These are phyloP conservation scores for Cornus kousa DNA, from an alignment of 148 eudicot species.

Conservation along the genomic window DNA sequence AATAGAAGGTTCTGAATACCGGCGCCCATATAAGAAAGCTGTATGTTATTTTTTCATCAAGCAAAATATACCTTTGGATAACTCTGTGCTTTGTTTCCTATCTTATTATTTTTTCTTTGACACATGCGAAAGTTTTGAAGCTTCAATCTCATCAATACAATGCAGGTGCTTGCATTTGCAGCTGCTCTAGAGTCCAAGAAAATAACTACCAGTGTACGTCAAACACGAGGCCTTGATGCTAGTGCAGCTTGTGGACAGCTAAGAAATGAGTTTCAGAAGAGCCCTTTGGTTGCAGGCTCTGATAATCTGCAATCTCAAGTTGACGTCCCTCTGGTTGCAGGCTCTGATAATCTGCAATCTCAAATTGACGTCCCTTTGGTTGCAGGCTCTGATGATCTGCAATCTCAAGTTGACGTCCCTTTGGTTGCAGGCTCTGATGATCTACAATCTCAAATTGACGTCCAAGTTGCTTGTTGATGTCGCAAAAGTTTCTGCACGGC, in stretches of 20 bases:
- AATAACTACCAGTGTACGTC: conserved; percentile 81
- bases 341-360: conserved; percentile 27
- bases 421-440: conserved; percentile 36
- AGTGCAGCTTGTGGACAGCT: conserved; percentile 99
- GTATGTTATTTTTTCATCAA: conserved; percentile 36
- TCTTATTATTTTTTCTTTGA: not conserved
- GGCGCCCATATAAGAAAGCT: conserved; percentile 75
- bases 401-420: conserved; percentile 35
- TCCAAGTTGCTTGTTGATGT: conserved; percentile 53
- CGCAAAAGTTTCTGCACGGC: not conserved
- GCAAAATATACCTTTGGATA: not conserved
- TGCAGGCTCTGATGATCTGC: conserved; percentile 22
- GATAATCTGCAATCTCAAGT: conserved; percentile 28
- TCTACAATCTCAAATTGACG: conserved; percentile 30
- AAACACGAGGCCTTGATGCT: conserved; percentile 94
- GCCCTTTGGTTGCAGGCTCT: conserved; percentile 48
- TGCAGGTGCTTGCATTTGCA: conserved; percentile 69
- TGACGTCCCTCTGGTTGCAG: conserved; percentile 44
- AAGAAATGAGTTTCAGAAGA: conserved; percentile 84
- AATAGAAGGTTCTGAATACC: conserved; percentile 86
- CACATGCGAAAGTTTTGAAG: not conserved
- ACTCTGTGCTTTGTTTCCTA: not conserved
- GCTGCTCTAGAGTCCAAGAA: conserved; percentile 74
- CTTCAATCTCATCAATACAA: not conserved
- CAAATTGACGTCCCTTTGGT: conserved; percentile 44